Conservation (phyloP, 2,329 filamentous ascomycete species). For the Gnomoniopsis smithogilvyi region DNA sequence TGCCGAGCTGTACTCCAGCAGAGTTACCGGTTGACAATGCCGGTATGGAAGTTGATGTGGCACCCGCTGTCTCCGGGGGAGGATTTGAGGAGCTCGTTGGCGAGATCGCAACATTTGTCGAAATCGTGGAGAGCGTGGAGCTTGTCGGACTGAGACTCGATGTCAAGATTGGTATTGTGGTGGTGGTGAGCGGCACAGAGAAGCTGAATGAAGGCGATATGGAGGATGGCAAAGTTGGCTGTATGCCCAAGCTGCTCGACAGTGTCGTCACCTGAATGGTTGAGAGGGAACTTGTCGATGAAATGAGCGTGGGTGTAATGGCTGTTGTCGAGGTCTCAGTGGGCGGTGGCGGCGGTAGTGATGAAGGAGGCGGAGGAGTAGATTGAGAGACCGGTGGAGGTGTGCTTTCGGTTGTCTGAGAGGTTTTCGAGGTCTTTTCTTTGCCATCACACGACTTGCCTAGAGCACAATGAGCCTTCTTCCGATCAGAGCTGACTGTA, state of each 20-base stretch:
- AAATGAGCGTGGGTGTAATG: too few species aligned
- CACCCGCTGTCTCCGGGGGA: background rate
- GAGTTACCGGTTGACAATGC: background rate
- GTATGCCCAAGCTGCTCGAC: too few species aligned
- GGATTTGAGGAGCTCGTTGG: background rate
- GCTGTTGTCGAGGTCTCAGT: too few species aligned
- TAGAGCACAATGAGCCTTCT: background rate
- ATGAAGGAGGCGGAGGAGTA: background rate
- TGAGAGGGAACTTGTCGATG: too few species aligned
- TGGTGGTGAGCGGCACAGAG: background rate
- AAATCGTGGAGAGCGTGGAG: background rate
- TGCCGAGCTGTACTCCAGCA: background rate
- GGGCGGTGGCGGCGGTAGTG: too few species aligned
- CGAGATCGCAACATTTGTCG: background rate
- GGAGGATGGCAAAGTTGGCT: too few species aligned
- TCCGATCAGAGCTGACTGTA: background rate
- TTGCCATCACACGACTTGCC: background rate
- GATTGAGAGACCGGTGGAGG: background rate
- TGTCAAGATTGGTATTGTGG: background rate
- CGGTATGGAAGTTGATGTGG: background rate
- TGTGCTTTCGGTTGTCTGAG: background rate
- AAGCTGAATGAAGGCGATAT: too few species aligned
- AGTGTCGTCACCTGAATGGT: too few species aligned
- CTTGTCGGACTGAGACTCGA: background rate
- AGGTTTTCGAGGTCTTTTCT: background rate